These are phyloP conservation scores for Albugo laibachii DNA, from an alignment of 352 stramenopile species.

Conservation along the genomic window DNA sequence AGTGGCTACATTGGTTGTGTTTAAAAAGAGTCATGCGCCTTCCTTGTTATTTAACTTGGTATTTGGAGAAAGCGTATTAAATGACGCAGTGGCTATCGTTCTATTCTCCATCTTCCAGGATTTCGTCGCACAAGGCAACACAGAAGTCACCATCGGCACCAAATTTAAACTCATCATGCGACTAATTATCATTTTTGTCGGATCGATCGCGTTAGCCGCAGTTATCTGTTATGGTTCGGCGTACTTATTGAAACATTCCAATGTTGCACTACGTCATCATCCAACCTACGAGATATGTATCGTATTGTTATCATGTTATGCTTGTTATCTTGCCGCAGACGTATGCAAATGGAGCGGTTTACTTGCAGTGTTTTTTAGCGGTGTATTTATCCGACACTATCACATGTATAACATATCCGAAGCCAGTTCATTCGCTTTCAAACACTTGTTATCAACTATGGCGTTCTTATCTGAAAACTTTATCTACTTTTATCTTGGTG, in stretches of 20 bases:
- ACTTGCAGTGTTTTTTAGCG: conserved; percentile 83
- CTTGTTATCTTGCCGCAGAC: conserved; percentile 48
- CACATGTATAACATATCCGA: conserved; percentile 52
- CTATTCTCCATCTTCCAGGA: conserved; percentile 25
- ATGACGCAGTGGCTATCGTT: conserved; percentile 40
- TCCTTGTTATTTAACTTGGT: conserved; percentile 54
- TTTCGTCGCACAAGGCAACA: conserved; percentile 32
- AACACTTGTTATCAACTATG: conserved; percentile 34
- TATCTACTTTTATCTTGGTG: conserved; percentile 46
- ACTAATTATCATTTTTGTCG: conserved; percentile 20
- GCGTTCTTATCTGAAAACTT: conserved; percentile 54
- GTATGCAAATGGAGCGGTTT: conserved; percentile 64
- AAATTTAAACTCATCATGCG: conserved; percentile 13
- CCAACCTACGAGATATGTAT: conserved; percentile 59
- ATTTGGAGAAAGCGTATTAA: conserved; percentile 68
- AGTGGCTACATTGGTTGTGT: conserved; percentile 41
- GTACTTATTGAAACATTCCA: conserved; percentile 23
- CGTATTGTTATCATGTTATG: conserved; percentile 49
- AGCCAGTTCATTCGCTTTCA: conserved; percentile 29
- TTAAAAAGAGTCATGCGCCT: conserved; percentile 16
- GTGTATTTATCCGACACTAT: conserved; percentile 52
- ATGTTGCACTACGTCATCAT: conserved; percentile 21
- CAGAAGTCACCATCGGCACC: conserved; percentile 17
- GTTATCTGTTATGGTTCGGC: conserved; percentile 25
- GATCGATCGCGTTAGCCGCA: conserved; percentile 24